These are phyloP conservation scores for Alnus rubra DNA, from an alignment of 306 rosid species.

Conservation along the genomic window DNA sequence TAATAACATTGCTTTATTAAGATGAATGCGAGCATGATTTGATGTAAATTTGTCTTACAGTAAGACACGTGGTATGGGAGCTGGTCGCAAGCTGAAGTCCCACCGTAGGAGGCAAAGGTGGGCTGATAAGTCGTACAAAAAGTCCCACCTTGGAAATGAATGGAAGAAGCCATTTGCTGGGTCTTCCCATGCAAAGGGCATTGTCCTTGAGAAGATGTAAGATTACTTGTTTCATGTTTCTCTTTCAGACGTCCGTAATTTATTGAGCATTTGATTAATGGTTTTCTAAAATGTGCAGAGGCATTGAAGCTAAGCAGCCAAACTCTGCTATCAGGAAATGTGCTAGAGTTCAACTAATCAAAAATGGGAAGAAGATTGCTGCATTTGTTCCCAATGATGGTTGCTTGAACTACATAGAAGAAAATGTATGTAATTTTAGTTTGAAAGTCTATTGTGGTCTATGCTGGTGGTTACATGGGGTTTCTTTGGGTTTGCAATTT, in stretches of 20 bases:
- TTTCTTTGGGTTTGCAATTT: too few species aligned
- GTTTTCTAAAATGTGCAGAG: constrained; percentile 40
- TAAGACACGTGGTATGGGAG: constrained; percentile 84
- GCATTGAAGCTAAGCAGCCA: constrained; percentile 90
- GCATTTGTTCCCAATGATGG: constrained; percentile 89
- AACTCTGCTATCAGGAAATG: constrained; percentile 88
- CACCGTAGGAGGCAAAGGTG: constrained; percentile 78
- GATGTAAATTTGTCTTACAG: constrained; percentile 21
- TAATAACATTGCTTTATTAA: background rate
- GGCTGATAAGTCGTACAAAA: constrained; percentile 79
- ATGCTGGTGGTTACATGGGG: background rate
- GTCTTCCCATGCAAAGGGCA: constrained; percentile 84
- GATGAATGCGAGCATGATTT: background rate
- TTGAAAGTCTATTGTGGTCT: background rate
- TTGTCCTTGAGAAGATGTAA: constrained; percentile 85
- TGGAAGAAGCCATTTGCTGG: constrained; percentile 94
- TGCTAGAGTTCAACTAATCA: constrained; percentile 83
- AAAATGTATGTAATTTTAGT: constrained; percentile 47
- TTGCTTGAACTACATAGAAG: constrained; percentile 75
- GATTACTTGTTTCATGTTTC: background rate
- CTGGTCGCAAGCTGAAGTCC: constrained; percentile 79
- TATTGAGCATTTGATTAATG: background rate
- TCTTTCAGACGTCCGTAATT: background rate
- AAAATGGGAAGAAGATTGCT: constrained; percentile 85
- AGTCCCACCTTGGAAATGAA: constrained; percentile 81